Conservation (phyloP, 2,329 filamentous ascomycete species). For the Diaporthe caulivora region DNA sequence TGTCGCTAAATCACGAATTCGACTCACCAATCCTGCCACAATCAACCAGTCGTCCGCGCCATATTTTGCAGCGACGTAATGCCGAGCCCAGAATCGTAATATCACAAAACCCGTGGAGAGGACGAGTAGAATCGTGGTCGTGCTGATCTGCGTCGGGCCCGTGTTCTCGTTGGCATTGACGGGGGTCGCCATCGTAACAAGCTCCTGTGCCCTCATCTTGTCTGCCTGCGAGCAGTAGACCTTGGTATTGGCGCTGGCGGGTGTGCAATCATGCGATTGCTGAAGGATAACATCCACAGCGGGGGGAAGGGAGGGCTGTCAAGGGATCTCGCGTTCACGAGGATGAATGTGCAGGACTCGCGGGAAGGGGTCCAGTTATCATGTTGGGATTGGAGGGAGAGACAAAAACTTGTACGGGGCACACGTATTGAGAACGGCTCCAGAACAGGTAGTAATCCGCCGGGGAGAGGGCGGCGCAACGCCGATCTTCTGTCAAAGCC, state of each 20-base stretch:
- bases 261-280: not conserved
- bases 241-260: not conserved
- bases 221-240: constrained; percentile 4
- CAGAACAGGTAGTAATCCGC: not conserved
- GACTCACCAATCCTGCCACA: constrained; percentile 35
- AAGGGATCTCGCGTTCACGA: not conserved
- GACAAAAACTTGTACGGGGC: not conserved
- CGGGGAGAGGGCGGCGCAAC: not conserved
- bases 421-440: not conserved
- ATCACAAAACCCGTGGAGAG: constrained; percentile 37
- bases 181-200: constrained; percentile 11
- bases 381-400: not conserved
- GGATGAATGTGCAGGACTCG: not conserved
- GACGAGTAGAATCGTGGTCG: constrained; percentile 36
- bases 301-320: not conserved
- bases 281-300: not conserved
- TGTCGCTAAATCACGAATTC: not conserved
- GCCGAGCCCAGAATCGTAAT: constrained; percentile 40
- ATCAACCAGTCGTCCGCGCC: constrained; percentile 39
- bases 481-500: constrained; percentile 10
- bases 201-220: not conserved
- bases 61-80: constrained; percentile 24
- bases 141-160: constrained; percentile 28
- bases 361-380: constrained; percentile 12
- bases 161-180: constrained; percentile 17